Conservation (phyloP, 345 rosid genomes). For the Rhizophora apiculata region DNA sequence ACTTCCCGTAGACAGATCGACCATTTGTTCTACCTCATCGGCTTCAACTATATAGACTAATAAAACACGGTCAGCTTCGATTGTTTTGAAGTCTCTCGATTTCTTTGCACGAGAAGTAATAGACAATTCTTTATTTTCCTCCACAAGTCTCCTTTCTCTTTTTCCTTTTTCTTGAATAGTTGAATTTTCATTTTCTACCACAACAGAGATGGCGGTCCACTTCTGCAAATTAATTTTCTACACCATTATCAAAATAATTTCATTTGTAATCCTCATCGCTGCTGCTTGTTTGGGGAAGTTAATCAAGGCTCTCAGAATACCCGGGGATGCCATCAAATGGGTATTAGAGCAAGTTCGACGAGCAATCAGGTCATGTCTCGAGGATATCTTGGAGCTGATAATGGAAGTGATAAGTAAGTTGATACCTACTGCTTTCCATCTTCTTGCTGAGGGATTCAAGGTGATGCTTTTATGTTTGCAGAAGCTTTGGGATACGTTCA, state of each 20-base stretch:
- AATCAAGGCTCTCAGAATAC: constrained; percentile 31
- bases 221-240: constrained; percentile 29
- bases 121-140: background rate
- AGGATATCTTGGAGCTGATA: constrained; percentile 18
- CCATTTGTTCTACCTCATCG: constrained; percentile 8
- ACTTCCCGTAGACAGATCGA: constrained; percentile 6
- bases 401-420: constrained; percentile 18
- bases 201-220: constrained; percentile 20
- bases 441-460: constrained; percentile 20
- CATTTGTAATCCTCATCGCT: constrained; percentile 22
- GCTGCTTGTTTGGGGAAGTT: constrained; percentile 25
- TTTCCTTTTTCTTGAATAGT: background rate
- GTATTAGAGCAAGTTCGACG: constrained; percentile 30
- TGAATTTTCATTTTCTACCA: background rate
- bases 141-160: constrained; percentile 9
- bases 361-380: constrained; percentile 22
- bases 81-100: background rate
- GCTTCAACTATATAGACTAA: constrained; percentile 11
- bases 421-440: constrained; percentile 31
- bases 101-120: background rate
- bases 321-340: constrained; percentile 29
- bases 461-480: constrained; percentile 23
- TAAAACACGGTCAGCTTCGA: background rate
- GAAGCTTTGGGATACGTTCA: too few species aligned
- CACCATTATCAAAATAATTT: constrained; percentile 14